phyloP scores from a whole-genome alignment of 805 yeast species.

The Pichia nanzhaoensis region DNA sequence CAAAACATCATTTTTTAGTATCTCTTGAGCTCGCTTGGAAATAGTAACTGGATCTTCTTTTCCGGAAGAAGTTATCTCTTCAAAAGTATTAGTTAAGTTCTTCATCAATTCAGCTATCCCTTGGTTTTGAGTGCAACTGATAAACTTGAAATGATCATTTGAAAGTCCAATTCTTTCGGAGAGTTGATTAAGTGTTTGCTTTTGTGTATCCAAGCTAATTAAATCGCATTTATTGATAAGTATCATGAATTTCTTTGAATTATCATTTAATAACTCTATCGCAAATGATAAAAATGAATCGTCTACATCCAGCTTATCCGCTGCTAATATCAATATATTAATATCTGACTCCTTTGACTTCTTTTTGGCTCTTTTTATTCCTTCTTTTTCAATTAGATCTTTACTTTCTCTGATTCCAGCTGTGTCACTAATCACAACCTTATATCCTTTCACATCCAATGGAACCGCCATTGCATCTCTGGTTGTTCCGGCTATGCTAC shows the following conservation, averaged over 20 bases:
- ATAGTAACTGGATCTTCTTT: conserved; percentile 61
- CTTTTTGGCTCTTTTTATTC: conserved; percentile 68
- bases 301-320: conserved; percentile 28
- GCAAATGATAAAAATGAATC: conserved; percentile 37
- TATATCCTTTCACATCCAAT: conserved; percentile 75
- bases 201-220: conserved; percentile 12
- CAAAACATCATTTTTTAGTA: conserved; percentile 68
- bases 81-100: conserved; percentile 40
- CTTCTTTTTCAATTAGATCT: conserved; percentile 50
- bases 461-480: conserved; percentile 82
- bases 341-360: conserved; percentile 59
- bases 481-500: conserved; percentile 90
- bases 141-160: conserved; percentile 24
- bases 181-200: conserved; percentile 18
- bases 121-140: conserved; percentile 52
- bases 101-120: conserved; percentile 50
- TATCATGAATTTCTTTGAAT: conserved; percentile 28
- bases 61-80: conserved; percentile 41
- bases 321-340: conserved; percentile 57
- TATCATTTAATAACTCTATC: conserved; percentile 17
- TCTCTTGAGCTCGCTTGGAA: conserved; percentile 70
- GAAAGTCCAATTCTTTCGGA: conserved; percentile 24
- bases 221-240: conserved; percentile 61
- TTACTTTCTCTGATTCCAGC: conserved; percentile 71
- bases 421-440: conserved; percentile 81